phyloP scores from a whole-genome alignment of 2,329 filamentous ascomycete genomes.

The Exophiala dermatitidis region DNA sequence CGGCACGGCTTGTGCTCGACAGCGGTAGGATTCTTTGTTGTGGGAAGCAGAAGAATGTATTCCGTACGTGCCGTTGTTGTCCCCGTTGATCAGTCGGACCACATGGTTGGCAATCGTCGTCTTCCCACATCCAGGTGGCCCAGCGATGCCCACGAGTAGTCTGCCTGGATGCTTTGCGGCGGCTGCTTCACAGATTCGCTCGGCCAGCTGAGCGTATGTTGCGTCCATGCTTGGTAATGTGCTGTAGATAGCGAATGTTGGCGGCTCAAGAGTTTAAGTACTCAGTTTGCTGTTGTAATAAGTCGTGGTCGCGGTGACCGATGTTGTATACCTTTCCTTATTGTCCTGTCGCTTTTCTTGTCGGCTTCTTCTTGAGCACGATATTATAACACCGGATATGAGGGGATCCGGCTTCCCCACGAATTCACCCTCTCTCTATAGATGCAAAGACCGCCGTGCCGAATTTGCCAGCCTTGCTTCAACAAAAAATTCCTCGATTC shows the following conservation, averaged over 20 bases:
- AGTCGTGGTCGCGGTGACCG: too few species aligned
- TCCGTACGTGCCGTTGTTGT: too few species aligned
- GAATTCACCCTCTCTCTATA: too few species aligned
- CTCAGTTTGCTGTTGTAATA: too few species aligned
- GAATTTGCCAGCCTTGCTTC: too few species aligned
- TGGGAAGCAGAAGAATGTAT: background rate
- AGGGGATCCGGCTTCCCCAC: too few species aligned
- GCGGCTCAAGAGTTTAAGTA: background rate
- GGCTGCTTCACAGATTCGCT: background rate
- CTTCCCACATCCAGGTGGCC: conserved; percentile 33
- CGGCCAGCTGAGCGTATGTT: background rate
- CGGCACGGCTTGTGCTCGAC: conserved; percentile 26
- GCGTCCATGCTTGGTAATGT: conserved; percentile 1
- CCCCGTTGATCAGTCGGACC: conserved; percentile 27
- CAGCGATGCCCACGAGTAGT: conserved; percentile 27
- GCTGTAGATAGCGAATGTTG: background rate
- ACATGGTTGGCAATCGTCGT: conserved; percentile 31
- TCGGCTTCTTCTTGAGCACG: too few species aligned
- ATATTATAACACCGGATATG: too few species aligned
- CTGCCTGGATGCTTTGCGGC: conserved; percentile 1
- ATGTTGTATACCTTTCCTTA: too few species aligned
- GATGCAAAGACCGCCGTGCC: too few species aligned
- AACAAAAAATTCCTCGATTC: too few species aligned
- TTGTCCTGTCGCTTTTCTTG: too few species aligned
- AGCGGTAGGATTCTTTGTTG: background rate